phyloP scores from a whole-genome alignment of 225 moss, liverwort and hornwort genomes.

The Ulota crispa region DNA sequence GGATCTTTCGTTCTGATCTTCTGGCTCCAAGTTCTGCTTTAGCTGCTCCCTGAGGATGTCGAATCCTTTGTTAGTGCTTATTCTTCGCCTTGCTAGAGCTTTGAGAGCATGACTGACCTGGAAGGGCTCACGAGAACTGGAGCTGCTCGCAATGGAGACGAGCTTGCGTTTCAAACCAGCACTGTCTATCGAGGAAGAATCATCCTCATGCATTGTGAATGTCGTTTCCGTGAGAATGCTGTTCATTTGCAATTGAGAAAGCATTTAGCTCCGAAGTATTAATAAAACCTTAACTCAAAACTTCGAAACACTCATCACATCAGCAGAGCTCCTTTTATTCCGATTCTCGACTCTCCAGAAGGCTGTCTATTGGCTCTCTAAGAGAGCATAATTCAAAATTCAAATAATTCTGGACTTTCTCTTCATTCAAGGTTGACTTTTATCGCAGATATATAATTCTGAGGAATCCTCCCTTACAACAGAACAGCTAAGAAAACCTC shows the following conservation, averaged over 20 bases:
- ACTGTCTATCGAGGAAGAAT: conserved; percentile 17
- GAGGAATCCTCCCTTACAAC: neutral
- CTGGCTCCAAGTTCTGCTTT: conserved; percentile 23
- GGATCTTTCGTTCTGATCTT: conserved; percentile 22
- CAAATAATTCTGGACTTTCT: neutral
- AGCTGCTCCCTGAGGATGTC: conserved; percentile 47
- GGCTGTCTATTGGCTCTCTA: neutral
- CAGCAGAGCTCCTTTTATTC: neutral
- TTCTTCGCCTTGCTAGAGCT: conserved; percentile 39
- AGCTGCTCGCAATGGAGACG: conserved; percentile 22
- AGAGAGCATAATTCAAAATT: neutral
- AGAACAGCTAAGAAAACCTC: neutral
- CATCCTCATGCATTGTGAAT: conserved; percentile 33
- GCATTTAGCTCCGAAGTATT: neutral
- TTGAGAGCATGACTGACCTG: conserved; percentile 40
- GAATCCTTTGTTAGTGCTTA: conserved; percentile 37
- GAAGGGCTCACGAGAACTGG: conserved; percentile 26
- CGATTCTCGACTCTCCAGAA: neutral
- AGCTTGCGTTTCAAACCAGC: conserved; percentile 50
- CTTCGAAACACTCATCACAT: neutral
- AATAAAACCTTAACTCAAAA: neutral
- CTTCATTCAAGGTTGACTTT: neutral
- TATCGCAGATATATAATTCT: neutral
- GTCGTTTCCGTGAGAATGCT: neutral
- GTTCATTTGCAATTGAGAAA: neutral